These are phyloP conservation scores for Fusarium ambrosium DNA, from an alignment of 2,329 filamentous ascomycete species.

Conservation along the genomic window DNA sequence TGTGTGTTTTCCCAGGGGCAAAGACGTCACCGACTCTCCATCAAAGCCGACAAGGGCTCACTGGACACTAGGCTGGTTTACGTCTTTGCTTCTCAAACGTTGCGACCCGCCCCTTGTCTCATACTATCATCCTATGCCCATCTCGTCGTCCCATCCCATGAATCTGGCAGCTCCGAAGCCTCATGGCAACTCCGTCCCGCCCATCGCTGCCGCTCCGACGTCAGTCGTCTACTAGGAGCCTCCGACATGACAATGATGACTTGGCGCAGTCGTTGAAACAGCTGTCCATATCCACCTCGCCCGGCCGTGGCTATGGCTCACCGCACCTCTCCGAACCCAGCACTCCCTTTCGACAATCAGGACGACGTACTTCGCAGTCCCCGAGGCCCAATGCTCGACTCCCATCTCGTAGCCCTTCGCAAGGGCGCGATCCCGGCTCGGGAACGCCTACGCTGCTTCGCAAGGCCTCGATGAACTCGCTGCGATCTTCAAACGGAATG, in stretches of 20 bases:
- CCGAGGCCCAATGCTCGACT: slow-evolving; percentile 43
- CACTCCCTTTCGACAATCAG: slow-evolving; percentile 57
- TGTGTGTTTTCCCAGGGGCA: slow-evolving; percentile 26
- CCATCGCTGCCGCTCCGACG: slow-evolving; percentile 51
- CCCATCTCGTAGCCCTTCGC: slow-evolving; percentile 59
- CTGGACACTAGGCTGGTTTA: slow-evolving; percentile 19
- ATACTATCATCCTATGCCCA: slow-evolving; percentile 20
- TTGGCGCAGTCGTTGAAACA: slow-evolving; percentile 60
- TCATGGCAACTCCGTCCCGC: slow-evolving; percentile 49
- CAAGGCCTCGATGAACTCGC: slow-evolving; percentile 70
- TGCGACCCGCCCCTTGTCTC: slow-evolving; percentile 30
- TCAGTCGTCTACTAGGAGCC: slow-evolving; percentile 51
- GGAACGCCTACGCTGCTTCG: slow-evolving; percentile 65
- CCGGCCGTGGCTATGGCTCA: slow-evolving; percentile 45
- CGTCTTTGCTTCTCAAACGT: slow-evolving; percentile 23
- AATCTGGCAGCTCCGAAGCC: slow-evolving; percentile 16
- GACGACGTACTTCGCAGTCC: slow-evolving; percentile 48
- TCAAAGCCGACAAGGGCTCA: slow-evolving; percentile 33
- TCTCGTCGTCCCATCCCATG: slow-evolving; percentile 32
- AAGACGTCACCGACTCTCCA: slow-evolving; percentile 40
- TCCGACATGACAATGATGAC: slow-evolving; percentile 48
- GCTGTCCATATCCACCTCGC: slow-evolving; percentile 57
- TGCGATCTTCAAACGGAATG: slow-evolving; percentile 63
- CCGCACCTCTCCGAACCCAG: slow-evolving; percentile 55
- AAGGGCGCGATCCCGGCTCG: slow-evolving; percentile 59